These are phyloP conservation scores for Lepidium sativum DNA, from an alignment of 345 rosid genomes.

Conservation along the genomic window DNA sequence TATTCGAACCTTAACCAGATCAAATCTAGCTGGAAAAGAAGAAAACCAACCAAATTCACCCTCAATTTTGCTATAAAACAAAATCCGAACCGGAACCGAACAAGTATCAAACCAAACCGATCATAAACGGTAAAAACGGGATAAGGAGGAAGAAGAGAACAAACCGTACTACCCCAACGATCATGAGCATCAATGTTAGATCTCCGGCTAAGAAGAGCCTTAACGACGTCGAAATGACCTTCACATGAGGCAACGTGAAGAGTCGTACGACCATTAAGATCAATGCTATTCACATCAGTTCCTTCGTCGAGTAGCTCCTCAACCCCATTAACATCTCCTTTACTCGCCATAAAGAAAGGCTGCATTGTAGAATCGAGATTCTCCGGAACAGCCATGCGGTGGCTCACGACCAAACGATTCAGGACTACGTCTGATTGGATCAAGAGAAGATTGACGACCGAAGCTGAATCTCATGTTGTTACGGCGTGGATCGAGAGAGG, in stretches of 20 bases:
- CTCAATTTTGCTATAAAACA: neutral
- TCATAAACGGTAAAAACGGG: too few relatives aligned
- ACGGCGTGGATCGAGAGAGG: slow-evolving; percentile 67
- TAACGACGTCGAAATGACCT: slow-evolving; percentile 73
- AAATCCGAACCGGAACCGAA: neutral
- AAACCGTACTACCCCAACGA: slow-evolving; percentile 99
- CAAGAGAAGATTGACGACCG: slow-evolving; percentile 78
- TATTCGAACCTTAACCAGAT: neutral
- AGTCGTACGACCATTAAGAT: slow-evolving; percentile 90
- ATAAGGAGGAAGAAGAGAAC: neutral
- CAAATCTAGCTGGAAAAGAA: neutral
- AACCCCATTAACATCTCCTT: slow-evolving; percentile 63
- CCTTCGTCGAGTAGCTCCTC: slow-evolving; percentile 73
- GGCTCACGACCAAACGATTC: slow-evolving; percentile 23
- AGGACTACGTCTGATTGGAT: slow-evolving; percentile 66
- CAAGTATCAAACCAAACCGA: too few relatives aligned
- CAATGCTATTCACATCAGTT: slow-evolving; percentile 79
- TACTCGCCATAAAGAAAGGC: slow-evolving; percentile 72
- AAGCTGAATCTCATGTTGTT: slow-evolving; percentile 71
- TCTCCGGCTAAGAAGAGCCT: slow-evolving; percentile 47
- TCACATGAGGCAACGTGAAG: slow-evolving; percentile 94
- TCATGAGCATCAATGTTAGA: slow-evolving; percentile 95
- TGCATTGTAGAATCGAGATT: slow-evolving; percentile 95
- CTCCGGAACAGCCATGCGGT: slow-evolving; percentile 68
- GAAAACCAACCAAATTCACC: neutral